Percentiles rank a stretch among this genome's conserved stretches.
Evolutionary conservation across 495 filamentous ascomycete genomes (phyloP).

Genomic region (Geopyxis carbonaria): DNA sequence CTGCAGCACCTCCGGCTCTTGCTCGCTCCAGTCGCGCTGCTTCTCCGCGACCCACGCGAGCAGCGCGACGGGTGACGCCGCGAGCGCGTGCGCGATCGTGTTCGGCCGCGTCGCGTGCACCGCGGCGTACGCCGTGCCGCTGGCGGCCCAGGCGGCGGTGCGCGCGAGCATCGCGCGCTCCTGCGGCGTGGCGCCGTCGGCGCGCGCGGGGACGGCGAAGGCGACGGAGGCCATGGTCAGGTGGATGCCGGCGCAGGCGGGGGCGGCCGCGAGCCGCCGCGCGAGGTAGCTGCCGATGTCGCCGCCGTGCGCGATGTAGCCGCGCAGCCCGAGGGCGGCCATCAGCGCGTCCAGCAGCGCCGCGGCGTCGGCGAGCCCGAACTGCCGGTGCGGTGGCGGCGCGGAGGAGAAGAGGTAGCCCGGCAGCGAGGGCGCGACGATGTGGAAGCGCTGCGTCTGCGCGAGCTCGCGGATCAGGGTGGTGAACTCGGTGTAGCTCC

Average conservation of each 20-base stretch:
- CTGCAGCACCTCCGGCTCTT: conserved; percentile 31
- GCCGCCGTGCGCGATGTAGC: conserved; percentile 48
- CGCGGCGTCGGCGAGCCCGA: conserved; percentile 29
- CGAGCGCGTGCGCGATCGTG: conserved; percentile 42
- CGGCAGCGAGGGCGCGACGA: conserved; percentile 46
- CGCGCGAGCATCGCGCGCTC: conserved; percentile 24
- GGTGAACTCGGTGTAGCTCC: conserved; percentile 39
- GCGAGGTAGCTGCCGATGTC: conserved; percentile 42
- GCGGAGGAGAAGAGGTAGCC: conserved; percentile 44
- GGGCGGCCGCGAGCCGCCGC: conserved; percentile 26
- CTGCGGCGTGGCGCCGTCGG: not conserved
- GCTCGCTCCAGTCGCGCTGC: conserved; percentile 43
- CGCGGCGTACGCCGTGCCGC: conserved; percentile 36
- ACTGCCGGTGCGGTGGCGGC: conserved; percentile 34
- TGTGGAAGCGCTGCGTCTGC: conserved; percentile 37
- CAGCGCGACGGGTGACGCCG: conserved; percentile 39
- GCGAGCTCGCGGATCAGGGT: conserved; percentile 29
- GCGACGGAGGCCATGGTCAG: conserved; percentile 4
- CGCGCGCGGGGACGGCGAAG: not conserved
- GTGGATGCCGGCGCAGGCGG: conserved; percentile 1
- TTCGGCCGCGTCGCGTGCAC: conserved; percentile 42
- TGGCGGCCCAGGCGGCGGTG: conserved; percentile 25
- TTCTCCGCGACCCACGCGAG: conserved; percentile 56
- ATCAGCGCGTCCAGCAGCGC: conserved; percentile 42
- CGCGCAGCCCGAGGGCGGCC: conserved; percentile 39